Conservation (phyloP, 2,329 filamentous ascomycete genomes). For the Xylaria polymorpha region DNA sequence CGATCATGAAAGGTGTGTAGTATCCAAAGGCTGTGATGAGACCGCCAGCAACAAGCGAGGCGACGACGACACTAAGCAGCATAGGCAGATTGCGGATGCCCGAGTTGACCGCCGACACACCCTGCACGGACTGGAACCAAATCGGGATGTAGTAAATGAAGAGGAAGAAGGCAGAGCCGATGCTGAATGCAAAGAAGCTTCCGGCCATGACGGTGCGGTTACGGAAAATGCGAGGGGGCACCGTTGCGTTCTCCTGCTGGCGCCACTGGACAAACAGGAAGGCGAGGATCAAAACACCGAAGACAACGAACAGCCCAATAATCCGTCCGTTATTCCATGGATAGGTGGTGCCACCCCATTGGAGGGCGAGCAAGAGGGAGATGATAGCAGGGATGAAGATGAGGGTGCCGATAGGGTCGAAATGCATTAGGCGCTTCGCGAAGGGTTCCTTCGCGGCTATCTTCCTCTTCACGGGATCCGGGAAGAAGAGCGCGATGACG, state of each 20-base stretch:
- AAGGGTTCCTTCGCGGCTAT: slow-evolving; percentile 32
- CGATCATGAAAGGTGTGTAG: slow-evolving; percentile 59
- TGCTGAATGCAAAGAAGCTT: slow-evolving; percentile 51
- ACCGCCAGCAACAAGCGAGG: slow-evolving; percentile 51
- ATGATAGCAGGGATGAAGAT: slow-evolving; percentile 53
- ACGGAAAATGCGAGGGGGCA: slow-evolving; percentile 55
- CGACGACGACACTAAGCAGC: slow-evolving; percentile 54
- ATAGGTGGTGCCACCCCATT: slow-evolving; percentile 57
- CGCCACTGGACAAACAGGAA: slow-evolving; percentile 53
- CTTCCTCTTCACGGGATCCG: slow-evolving; percentile 32
- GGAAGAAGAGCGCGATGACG: slow-evolving; percentile 45
- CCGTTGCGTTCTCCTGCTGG: slow-evolving; percentile 53
- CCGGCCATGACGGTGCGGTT: slow-evolving; percentile 52
- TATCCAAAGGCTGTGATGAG: slow-evolving; percentile 56
- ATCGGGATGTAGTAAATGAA: slow-evolving; percentile 55
- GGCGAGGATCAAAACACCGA: slow-evolving; percentile 50
- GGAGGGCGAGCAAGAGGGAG: slow-evolving; percentile 60
- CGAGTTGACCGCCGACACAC: slow-evolving; percentile 52
- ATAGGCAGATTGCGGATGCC: slow-evolving; percentile 57
- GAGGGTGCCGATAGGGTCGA: slow-evolving; percentile 47
- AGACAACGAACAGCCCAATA: slow-evolving; percentile 60
- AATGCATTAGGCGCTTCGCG: slow-evolving; percentile 40
- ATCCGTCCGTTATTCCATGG: slow-evolving; percentile 53
- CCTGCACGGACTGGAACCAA: slow-evolving; percentile 61
- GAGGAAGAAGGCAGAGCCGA: slow-evolving; percentile 50